Conservation (phyloP, 805 yeast species). For the Cyberlindnera americana region DNA sequence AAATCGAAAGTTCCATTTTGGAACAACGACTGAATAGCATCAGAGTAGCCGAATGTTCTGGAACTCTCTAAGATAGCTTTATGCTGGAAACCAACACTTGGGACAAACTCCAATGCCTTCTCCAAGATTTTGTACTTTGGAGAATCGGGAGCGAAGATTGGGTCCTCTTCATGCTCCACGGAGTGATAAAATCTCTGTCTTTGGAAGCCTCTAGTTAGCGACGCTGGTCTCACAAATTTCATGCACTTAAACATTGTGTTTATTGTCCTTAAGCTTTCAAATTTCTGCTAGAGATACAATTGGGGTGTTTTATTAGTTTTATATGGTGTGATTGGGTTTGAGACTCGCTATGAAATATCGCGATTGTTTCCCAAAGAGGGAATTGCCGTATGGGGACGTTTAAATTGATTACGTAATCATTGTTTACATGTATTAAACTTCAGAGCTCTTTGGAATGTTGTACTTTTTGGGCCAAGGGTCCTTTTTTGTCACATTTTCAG, state of each 20-base stretch:
- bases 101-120: conserved; percentile 11
- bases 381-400: too few relatives aligned
- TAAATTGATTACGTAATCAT: too few relatives aligned
- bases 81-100: conserved; percentile 12
- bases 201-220: neutral
- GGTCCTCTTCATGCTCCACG: conserved; percentile 25
- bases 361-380: too few relatives aligned
- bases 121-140: conserved; percentile 38
- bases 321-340: too few relatives aligned
- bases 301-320: too few relatives aligned
- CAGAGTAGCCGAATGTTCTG: conserved; percentile 46
- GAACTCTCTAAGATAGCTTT: conserved; percentile 47
- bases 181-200: conserved; percentile 28
- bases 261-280: too few relatives aligned
- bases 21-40: conserved; percentile 43
- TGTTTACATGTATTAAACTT: too few relatives aligned
- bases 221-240: neutral
- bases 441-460: neutral
- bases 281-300: too few relatives aligned
- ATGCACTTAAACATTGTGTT: conserved; percentile 1
- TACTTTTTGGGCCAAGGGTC: neutral
- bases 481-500: too few relatives aligned
- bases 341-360: too few relatives aligned
- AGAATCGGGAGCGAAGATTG: conserved; percentile 22
- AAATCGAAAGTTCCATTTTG: conserved; percentile 47